phyloP scores from a whole-genome alignment of 164 flowering plant species.

The Paratinospora sagittata region DNA sequence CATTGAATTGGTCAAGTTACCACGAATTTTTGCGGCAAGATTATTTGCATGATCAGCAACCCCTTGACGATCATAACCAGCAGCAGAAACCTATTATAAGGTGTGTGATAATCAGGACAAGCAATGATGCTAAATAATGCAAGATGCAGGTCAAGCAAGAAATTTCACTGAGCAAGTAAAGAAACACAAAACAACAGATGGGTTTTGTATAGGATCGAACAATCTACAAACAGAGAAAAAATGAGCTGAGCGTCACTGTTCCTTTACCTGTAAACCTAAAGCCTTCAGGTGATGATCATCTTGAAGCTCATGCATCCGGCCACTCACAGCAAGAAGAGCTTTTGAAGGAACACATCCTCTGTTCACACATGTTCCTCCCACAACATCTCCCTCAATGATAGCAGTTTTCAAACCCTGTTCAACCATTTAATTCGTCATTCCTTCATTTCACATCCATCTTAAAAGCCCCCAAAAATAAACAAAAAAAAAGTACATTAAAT shows the following conservation, averaged over 20 bases:
- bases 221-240: too few species aligned
- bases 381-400: slow-evolving; percentile 94
- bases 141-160: neutral
- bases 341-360: slow-evolving; percentile 99
- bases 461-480: too few species aligned
- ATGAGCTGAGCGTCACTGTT: neutral
- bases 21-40: slow-evolving; percentile 88
- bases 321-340: slow-evolving; percentile 96
- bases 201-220: too few species aligned
- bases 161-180: too few species aligned
- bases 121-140: neutral
- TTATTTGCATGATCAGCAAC: slow-evolving; percentile 98
- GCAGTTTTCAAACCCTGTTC: slow-evolving; percentile 93
- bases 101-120: neutral
- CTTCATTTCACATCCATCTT: neutral
- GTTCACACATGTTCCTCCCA: slow-evolving; percentile 98
- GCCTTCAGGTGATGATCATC: slow-evolving; percentile 90
- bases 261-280: slow-evolving; percentile 78
- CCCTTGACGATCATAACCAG: slow-evolving; percentile 87
- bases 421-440: slow-evolving; percentile 10
- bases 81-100: slow-evolving; percentile 67
- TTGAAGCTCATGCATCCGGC: slow-evolving; percentile 94
- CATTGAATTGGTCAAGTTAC: slow-evolving; percentile 90
- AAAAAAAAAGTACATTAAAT: too few species aligned
- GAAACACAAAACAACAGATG: too few species aligned